A percentile compares a stretch with the other conserved stretches of the same genome.
Conservation (phyloP, 352 stramenopile genomes). For the Pythium pyrilobum region DNA sequence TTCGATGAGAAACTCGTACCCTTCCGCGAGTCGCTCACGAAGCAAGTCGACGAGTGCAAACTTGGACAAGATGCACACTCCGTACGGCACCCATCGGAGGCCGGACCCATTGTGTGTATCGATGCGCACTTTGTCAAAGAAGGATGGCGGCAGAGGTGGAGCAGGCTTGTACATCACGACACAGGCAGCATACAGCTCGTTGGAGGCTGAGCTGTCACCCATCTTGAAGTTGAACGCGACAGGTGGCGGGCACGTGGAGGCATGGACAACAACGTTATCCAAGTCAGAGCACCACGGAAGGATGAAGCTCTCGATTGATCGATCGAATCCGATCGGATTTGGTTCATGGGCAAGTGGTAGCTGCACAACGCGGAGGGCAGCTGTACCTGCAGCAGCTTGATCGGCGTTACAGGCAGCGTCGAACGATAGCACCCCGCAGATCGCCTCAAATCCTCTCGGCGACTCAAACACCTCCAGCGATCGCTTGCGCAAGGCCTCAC, state of each 20-base stretch:
- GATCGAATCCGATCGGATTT: slow-evolving; percentile 17
- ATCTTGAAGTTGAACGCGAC: slow-evolving; percentile 52
- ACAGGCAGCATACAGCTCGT: slow-evolving; percentile 71
- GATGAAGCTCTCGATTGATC: slow-evolving; percentile 30
- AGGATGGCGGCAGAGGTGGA: slow-evolving; percentile 46
- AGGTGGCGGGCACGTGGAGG: slow-evolving; percentile 23
- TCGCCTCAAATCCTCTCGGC: slow-evolving; percentile 63
- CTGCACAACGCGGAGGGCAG: slow-evolving; percentile 16
- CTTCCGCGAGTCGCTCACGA: slow-evolving; percentile 72
- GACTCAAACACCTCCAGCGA: slow-evolving; percentile 64
- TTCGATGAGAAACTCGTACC: slow-evolving; percentile 79
- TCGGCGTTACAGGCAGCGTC: slow-evolving; percentile 27
- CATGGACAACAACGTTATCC: slow-evolving; percentile 21
- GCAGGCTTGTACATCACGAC: slow-evolving; percentile 79
- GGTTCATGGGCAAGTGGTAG: slow-evolving; percentile 19
- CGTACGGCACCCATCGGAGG: slow-evolving; percentile 68
- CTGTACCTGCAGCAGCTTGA: slow-evolving; percentile 14
- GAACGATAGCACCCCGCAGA: slow-evolving; percentile 72
- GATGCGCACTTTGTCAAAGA: slow-evolving; percentile 53
- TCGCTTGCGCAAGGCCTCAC: slow-evolving; percentile 41
- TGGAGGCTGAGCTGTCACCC: slow-evolving; percentile 63
- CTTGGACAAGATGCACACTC: slow-evolving; percentile 78
- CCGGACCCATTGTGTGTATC: slow-evolving; percentile 31
- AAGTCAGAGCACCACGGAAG: slow-evolving; percentile 29
- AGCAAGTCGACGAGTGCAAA: slow-evolving; percentile 76